These are phyloP conservation scores for Exophiala alcalophila DNA, from an alignment of 2,329 filamentous ascomycete species.

Conservation along the genomic window DNA sequence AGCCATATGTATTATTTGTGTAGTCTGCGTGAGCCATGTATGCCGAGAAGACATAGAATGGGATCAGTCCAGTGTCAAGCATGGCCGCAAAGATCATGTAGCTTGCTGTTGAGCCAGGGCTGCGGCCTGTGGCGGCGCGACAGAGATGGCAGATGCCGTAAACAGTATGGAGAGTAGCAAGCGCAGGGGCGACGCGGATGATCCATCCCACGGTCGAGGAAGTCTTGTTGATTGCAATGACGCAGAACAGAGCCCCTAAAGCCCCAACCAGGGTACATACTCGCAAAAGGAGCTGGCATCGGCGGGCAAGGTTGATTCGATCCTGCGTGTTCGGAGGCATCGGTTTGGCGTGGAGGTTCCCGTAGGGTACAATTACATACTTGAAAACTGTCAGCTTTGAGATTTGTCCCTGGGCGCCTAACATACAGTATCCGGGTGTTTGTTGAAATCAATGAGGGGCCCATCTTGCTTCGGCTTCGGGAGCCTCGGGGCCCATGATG, in stretches of 20 bases:
- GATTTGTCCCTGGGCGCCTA: background rate
- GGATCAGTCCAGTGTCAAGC: constrained; percentile 65
- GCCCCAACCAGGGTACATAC: constrained; percentile 66
- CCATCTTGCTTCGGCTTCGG: constrained; percentile 65
- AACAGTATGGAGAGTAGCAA: constrained; percentile 66
- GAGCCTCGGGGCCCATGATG: constrained; percentile 66
- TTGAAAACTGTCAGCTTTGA: constrained; percentile 26
- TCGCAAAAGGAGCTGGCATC: constrained; percentile 66
- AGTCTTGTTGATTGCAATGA: constrained; percentile 71
- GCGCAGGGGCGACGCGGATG: constrained; percentile 69
- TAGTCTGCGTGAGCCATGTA: constrained; percentile 54
- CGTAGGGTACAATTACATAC: constrained; percentile 58
- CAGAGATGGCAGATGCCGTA: constrained; percentile 82
- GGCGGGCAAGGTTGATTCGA: constrained; percentile 67
- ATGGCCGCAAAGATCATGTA: constrained; percentile 83
- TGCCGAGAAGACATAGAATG: constrained; percentile 61
- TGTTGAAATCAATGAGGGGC: constrained; percentile 76
- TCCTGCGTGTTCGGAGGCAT: constrained; percentile 69
- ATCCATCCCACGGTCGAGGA: constrained; percentile 68
- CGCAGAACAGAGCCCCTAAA: constrained; percentile 67
- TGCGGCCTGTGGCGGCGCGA: constrained; percentile 65
- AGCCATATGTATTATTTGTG: constrained; percentile 47
- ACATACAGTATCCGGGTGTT: constrained; percentile 74
- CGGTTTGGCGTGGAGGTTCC: constrained; percentile 58
- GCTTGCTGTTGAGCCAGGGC: constrained; percentile 76